These are phyloP conservation scores for Zangia roseola DNA, from an alignment of 768 basidiomycete genomes.

Conservation along the genomic window DNA sequence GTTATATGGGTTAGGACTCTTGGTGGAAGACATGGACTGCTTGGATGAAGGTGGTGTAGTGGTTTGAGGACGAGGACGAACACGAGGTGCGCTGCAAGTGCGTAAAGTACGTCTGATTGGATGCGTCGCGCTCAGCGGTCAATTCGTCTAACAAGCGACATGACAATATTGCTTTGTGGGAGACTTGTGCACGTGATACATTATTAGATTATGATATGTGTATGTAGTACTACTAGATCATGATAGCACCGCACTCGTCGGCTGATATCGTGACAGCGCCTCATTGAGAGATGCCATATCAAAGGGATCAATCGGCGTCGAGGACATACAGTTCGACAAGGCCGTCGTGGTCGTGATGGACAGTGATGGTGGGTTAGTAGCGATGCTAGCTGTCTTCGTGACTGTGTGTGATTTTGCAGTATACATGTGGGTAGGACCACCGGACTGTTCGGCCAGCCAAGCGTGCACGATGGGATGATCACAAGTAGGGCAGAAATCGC, in stretches of 20 bases:
- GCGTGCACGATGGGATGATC: conserved; percentile 40
- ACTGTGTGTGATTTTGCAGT: conserved; percentile 12
- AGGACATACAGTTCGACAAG: conserved; percentile 2
- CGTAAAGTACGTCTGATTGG: conserved; percentile 1
- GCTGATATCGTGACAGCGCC: conserved; percentile 27
- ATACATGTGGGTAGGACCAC: conserved; percentile 12
- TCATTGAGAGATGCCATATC: conserved; percentile 25
- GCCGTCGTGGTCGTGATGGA: conserved; percentile 11
- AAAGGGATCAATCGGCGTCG: conserved; percentile 18
- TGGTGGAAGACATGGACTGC: conserved; percentile 32
- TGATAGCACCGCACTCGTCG: conserved; percentile 10
- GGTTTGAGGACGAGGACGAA: conserved; percentile 21
- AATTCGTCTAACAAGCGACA: not conserved
- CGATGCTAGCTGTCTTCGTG: conserved; percentile 1
- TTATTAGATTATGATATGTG: conserved; percentile 4
- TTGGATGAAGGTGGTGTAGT: conserved; percentile 8
- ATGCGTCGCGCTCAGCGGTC: not conserved
- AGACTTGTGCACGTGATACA: conserved; percentile 3
- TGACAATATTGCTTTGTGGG: conserved; percentile 1
- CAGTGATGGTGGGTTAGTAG: conserved; percentile 9
- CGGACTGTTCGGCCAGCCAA: conserved; percentile 35
- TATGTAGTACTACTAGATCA: conserved; percentile 6
- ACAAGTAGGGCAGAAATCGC: conserved; percentile 38
- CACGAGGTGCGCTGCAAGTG: conserved; percentile 18
- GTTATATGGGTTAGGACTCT: conserved; percentile 31